These are phyloP conservation scores for Candida dajiaensis DNA, from an alignment of 805 yeast species.

Conservation along the genomic window DNA sequence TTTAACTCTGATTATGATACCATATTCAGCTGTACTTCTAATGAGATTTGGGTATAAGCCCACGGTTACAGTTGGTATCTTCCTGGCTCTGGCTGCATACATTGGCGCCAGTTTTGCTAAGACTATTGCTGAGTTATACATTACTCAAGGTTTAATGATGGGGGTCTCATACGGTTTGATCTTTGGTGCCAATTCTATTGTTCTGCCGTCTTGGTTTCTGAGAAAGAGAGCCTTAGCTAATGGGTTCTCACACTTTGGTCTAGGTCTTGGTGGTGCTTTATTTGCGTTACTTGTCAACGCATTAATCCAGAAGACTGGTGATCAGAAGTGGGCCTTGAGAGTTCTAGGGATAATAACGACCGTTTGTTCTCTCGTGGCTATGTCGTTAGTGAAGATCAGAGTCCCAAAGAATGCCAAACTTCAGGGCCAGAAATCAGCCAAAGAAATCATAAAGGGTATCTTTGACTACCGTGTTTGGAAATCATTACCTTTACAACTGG, in stretches of 20 bases:
- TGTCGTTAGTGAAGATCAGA: conserved; percentile 40
- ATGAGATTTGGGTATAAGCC: conserved; percentile 37
- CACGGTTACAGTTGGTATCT: conserved; percentile 34
- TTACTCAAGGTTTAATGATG: conserved; percentile 46
- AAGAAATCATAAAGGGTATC: conserved; percentile 26
- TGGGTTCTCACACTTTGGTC: conserved; percentile 44
- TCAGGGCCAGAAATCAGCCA: conserved; percentile 5
- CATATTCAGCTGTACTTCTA: conserved; percentile 37
- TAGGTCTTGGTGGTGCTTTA: conserved; percentile 48
- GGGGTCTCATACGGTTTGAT: conserved; percentile 46
- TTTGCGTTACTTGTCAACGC: conserved; percentile 37
- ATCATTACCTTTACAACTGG: conserved; percentile 27
- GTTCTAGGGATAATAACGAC: conserved; percentile 37
- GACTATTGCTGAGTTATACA: conserved; percentile 43
- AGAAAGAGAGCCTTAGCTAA: conserved; percentile 41
- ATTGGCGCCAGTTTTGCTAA: conserved; percentile 47
- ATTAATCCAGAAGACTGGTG: conserved; percentile 34
- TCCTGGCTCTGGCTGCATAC: conserved; percentile 40
- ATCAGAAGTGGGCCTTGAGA: conserved; percentile 43
- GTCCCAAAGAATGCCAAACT: conserved; percentile 22
- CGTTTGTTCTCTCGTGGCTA: conserved; percentile 32
- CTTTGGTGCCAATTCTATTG: conserved; percentile 45
- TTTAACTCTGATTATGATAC: conserved; percentile 47
- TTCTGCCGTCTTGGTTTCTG: conserved; percentile 51
- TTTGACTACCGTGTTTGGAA: conserved; percentile 28